Evolutionary conservation across 345 rosid species (phyloP).

Genomic region (Adansonia digitata): DNA sequence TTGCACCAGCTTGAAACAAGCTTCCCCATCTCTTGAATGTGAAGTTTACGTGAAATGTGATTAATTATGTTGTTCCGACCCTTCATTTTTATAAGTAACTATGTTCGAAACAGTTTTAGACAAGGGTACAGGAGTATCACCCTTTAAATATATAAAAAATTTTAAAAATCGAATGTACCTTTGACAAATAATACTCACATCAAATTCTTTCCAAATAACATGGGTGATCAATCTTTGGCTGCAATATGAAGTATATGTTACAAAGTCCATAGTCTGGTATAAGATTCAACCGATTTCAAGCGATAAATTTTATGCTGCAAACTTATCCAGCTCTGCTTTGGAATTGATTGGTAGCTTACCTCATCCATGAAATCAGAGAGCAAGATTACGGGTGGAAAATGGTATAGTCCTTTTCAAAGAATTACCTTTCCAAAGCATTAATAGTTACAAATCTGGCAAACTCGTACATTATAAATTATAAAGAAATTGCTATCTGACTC

Average conservation of each 20-base stretch:
- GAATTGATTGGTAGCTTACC: not conserved
- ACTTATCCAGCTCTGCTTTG: not conserved
- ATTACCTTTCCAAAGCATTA: not conserved
- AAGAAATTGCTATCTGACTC: not conserved
- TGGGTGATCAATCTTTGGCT: not conserved
- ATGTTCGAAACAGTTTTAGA: no score
- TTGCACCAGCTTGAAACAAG: constrained; percentile 21
- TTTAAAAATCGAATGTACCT: no score
- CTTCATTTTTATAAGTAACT: no score
- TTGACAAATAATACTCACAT: no score
- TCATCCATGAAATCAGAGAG: not conserved
- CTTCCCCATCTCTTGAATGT: constrained; percentile 9
- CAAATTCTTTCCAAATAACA: no score
- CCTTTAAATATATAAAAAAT: no score
- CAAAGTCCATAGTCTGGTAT: not conserved
- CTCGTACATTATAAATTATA: not conserved
- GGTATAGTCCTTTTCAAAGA: not conserved
- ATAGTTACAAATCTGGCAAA: not conserved
- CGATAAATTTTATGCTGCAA: not conserved
- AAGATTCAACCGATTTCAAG: not conserved
- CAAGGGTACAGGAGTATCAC: no score
- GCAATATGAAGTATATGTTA: not conserved
- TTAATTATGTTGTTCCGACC: no score
- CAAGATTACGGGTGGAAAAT: not conserved
- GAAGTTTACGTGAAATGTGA: not conserved